Base-by-base conservation (phyloP, 1,139 yeast species). In the Protomyces lactucae-debilis region DNA sequence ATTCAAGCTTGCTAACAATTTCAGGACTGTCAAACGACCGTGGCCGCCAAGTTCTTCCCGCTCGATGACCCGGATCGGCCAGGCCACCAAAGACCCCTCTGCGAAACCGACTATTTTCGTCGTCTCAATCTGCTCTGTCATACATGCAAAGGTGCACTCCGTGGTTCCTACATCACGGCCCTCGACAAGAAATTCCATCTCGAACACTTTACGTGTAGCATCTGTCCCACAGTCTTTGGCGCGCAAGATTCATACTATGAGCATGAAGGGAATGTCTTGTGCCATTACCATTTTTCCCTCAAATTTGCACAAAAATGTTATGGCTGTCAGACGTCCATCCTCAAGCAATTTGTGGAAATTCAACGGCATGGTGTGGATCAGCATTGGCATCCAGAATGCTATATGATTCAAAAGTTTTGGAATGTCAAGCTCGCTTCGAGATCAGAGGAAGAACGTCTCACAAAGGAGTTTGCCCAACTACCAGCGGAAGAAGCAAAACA, bases 381-480 rank as follows among this genome's bases (percentile, higher is more conserved):
- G 74, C 96, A 91, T 73, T 95, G 99, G 99, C 99, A 95, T 75
- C 98, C 98, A 2, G 99, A 95, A 74, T 95, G 99, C 77, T 95
- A 91, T 73, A 95, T 95, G 92, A 95, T 93, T 59, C 92, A 88
- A 78, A 92, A 92, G 59, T 92, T 91, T 72, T 95, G 99, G 99
- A 92, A 90, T 72, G 96, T 92, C 32, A 83, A 86, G 66, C 79
- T 91, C n/a, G 80, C 86, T n/a, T 61, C 25, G 60, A 51, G 64
- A 61, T 60, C 40, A 39, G 64, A 45, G 14, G 64, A 43, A 21
- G 59, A 51, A 16, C 52, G 45, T 12, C 40, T 46, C 32, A 51
- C 46, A 6, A 18, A 52, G 23, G 59, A 36, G 32, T 64, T 65
- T 12, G 65, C 67, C 2, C 82, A 28, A 51, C 77, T 84, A 10